Percentiles rank a stretch among this genome's conserved stretches.
Conservation (phyloP, 805 yeast species). For the Cyberlindnera maclurae region DNA sequence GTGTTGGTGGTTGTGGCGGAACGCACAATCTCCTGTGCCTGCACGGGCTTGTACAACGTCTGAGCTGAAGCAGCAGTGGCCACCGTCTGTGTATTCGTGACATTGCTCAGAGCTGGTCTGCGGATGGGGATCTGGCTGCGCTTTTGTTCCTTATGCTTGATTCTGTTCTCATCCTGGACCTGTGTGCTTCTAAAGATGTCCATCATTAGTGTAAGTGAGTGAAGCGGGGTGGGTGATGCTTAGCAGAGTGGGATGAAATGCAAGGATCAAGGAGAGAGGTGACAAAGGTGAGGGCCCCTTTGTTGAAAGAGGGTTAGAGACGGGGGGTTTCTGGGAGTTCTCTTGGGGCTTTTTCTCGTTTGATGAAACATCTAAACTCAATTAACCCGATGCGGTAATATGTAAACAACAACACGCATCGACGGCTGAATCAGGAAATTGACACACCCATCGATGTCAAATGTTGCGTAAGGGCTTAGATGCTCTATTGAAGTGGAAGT, state of each 20-base stretch:
- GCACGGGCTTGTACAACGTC: constrained; percentile 5
- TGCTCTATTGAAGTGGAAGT: too few relatives aligned
- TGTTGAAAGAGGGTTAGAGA: too few relatives aligned
- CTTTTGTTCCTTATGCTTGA: constrained; percentile 7
- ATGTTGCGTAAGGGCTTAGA: not conserved
- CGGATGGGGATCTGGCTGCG: constrained; percentile 23
- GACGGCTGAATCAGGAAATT: constrained; percentile 10
- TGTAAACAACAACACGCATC: constrained; percentile 9
- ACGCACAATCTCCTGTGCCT: not conserved
- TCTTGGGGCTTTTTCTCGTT: not conserved
- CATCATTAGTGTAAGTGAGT: too few relatives aligned
- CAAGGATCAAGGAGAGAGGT: too few relatives aligned
- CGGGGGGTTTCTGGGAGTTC: not conserved
- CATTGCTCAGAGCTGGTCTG: constrained; percentile 24
- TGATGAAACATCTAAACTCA: constrained; percentile 1
- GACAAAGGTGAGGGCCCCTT: too few relatives aligned
- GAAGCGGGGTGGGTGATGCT: too few relatives aligned
- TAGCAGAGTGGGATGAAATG: too few relatives aligned
- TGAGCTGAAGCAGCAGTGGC: constrained; percentile 3
- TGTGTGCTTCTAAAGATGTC: constrained; percentile 4
- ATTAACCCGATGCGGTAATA: constrained; percentile 14
- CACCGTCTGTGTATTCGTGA: constrained; percentile 19
- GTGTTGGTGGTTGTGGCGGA: not conserved
- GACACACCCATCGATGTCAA: too few relatives aligned
- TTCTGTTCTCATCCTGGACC: constrained; percentile 19